Conservation (phyloP, 768 basidiomycete genomes). For the Kockovaella imperatae region DNA sequence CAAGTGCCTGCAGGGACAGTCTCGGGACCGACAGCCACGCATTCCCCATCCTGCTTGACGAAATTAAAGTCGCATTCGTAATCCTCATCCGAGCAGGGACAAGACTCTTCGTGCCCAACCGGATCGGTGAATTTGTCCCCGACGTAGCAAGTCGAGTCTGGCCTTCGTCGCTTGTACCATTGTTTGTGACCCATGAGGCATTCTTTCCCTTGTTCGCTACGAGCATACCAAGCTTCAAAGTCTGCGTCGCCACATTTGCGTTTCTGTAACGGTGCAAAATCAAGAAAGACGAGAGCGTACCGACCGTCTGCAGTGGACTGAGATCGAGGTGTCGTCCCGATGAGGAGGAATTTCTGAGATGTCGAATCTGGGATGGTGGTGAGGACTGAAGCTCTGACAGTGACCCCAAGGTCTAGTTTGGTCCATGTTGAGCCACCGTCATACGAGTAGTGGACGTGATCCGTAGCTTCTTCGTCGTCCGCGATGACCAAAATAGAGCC, state of each 20-base stretch:
- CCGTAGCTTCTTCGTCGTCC: slow-evolving; percentile 73
- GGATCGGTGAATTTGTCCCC: slow-evolving; percentile 85
- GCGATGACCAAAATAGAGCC: slow-evolving; percentile 70
- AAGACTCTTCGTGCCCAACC: slow-evolving; percentile 69
- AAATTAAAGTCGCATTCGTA: slow-evolving; percentile 63
- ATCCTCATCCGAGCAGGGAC: slow-evolving; percentile 75
- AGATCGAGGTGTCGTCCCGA: slow-evolving; percentile 64
- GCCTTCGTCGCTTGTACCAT: slow-evolving; percentile 84
- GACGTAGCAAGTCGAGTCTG: slow-evolving; percentile 76
- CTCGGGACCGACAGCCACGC: slow-evolving; percentile 80
- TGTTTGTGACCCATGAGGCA: slow-evolving; percentile 98
- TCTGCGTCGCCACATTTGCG: slow-evolving; percentile 64
- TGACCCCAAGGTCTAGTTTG: slow-evolving; percentile 61
- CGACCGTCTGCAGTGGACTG: slow-evolving; percentile 53
- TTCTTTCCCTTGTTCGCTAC: slow-evolving; percentile 55
- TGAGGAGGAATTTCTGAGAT: slow-evolving; percentile 85
- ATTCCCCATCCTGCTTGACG: slow-evolving; percentile 58
- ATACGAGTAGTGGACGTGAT: slow-evolving; percentile 65
- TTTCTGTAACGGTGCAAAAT: slow-evolving; percentile 64
- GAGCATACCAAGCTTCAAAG: slow-evolving; percentile 82
- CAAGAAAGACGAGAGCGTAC: slow-evolving; percentile 68
- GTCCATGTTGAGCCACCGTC: slow-evolving; percentile 82
- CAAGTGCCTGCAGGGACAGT: slow-evolving; percentile 64
- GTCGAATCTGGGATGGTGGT: slow-evolving; percentile 90
- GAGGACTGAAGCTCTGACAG: slow-evolving; percentile 64